Percentiles rank a stretch among this genome's conserved stretches.
phyloP scores from a whole-genome alignment of 768 basidiomycete species.

The Saitozyma podzolica region DNA sequence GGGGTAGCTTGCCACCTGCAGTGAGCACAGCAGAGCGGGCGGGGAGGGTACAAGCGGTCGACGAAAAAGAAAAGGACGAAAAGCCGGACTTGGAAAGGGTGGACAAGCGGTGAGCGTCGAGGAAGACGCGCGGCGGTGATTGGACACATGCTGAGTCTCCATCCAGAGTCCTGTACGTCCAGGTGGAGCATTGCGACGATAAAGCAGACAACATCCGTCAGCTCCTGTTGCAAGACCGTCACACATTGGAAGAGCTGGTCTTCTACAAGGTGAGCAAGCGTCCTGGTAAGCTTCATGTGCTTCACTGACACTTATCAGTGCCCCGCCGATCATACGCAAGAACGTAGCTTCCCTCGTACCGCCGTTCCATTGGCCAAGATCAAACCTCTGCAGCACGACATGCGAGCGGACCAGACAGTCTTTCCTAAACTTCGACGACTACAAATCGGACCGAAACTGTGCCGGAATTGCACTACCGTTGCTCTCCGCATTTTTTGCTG shows the following conservation, averaged over 20 bases:
- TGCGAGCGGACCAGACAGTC: not conserved
- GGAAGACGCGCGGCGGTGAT: not conserved
- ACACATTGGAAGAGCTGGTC: constrained; percentile 7
- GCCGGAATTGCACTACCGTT: constrained; percentile 6
- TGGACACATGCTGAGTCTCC: not conserved
- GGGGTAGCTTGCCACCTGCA: constrained; percentile 2
- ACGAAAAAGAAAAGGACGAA: not conserved
- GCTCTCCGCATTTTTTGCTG: not conserved
- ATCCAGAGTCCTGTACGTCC: constrained; percentile 3
- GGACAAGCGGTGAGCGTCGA: not conserved
- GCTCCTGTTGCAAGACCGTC: not conserved
- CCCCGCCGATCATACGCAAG: too few relatives aligned
- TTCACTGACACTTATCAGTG: too few relatives aligned
- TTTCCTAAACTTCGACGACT: constrained; percentile 6
- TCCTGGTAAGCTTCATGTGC: too few relatives aligned
- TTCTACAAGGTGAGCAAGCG: constrained; percentile 8
- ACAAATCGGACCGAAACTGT: constrained; percentile 15
- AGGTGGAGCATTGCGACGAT: not conserved
- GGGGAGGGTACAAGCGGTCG: not conserved
- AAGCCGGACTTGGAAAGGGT: not conserved
- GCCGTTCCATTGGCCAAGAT: too few relatives aligned
- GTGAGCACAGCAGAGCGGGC: not conserved
- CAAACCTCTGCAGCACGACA: constrained; percentile 6
- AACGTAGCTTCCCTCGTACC: too few relatives aligned
- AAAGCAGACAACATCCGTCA: not conserved